phyloP scores from a whole-genome alignment of 495 filamentous ascomycete genomes.

The Penicillium chermesinum region DNA sequence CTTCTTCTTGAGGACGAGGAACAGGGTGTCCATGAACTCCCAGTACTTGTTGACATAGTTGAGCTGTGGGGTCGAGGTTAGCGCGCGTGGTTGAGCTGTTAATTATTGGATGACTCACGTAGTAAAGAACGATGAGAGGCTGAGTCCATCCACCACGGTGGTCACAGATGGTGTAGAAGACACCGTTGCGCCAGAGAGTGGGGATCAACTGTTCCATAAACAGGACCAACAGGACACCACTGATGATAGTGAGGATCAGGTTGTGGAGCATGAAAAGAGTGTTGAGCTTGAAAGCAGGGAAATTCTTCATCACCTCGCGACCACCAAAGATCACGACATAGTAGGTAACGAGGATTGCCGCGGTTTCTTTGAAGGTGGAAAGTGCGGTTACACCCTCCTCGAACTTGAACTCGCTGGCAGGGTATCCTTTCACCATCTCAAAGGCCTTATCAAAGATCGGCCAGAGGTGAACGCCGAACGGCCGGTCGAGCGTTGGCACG shows the following conservation, averaged over 20 bases:
- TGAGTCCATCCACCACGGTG: slow-evolving; percentile 63
- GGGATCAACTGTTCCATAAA: slow-evolving; percentile 63
- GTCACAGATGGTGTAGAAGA: slow-evolving; percentile 63
- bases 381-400: slow-evolving; percentile 53
- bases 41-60: slow-evolving; percentile 72
- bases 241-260: slow-evolving; percentile 58
- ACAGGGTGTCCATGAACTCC: slow-evolving; percentile 64
- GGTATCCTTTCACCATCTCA: slow-evolving; percentile 62
- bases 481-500: slow-evolving; percentile 77
- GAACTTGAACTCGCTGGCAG: slow-evolving; percentile 57
- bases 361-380: slow-evolving; percentile 54
- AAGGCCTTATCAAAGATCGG: slow-evolving; percentile 87
- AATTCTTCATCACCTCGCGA: slow-evolving; percentile 60
- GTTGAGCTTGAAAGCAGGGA: slow-evolving; percentile 55
- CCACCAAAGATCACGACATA: slow-evolving; percentile 64
- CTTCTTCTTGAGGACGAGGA: slow-evolving; percentile 71
- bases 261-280: slow-evolving; percentile 68
- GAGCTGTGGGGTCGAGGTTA: slow-evolving; percentile 43
- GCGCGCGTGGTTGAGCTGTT: slow-evolving; percentile 2
- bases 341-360: slow-evolving; percentile 54
- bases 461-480: slow-evolving; percentile 90
- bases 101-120: slow-evolving; percentile 45
- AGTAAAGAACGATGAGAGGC: slow-evolving; percentile 61
- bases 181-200: slow-evolving; percentile 50
- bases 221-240: slow-evolving; percentile 54